Evolutionary conservation across 768 basidiomycete genomes (phyloP).

Genomic region (Kwoniella sp.): DNA sequence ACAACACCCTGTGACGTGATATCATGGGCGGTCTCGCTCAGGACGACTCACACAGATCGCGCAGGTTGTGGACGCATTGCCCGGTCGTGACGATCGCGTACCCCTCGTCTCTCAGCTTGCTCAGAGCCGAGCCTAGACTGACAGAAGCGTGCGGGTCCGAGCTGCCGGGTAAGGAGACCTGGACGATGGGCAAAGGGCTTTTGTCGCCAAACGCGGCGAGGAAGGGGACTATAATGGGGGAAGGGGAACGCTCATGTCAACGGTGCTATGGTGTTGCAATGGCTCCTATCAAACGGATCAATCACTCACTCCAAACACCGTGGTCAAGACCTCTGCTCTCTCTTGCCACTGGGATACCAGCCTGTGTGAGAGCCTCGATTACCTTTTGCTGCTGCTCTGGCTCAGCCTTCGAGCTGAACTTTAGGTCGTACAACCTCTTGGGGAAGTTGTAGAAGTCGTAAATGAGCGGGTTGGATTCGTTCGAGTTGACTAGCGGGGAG

Average conservation of each 20-base stretch:
- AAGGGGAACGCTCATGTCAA: too few species aligned
- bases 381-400: conserved; percentile 8
- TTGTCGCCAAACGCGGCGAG: conserved; percentile 26
- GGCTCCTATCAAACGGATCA: neutral
- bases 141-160: conserved; percentile 16
- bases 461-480: conserved; percentile 35
- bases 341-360: conserved; percentile 10
- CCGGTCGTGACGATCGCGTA: conserved; percentile 42
- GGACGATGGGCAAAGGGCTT: conserved; percentile 30
- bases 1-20: neutral
- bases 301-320: conserved; percentile 42
- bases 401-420: conserved; percentile 22
- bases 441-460: conserved; percentile 48
- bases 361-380: conserved; percentile 12
- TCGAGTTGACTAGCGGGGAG: conserved; percentile 30
- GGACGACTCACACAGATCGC: conserved; percentile 37
- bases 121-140: conserved; percentile 37
- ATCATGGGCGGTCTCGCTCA: neutral
- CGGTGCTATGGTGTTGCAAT: too few species aligned
- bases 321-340: conserved; percentile 40
- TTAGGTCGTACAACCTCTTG: conserved; percentile 32
- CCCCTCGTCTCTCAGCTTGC: conserved; percentile 34
- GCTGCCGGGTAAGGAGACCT: conserved; percentile 40
- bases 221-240: conserved; percentile 29
- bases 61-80: conserved; percentile 44